Base-by-base conservation (phyloP, 192 early-diverging fungal species). In the Podila verticillata region DNA sequence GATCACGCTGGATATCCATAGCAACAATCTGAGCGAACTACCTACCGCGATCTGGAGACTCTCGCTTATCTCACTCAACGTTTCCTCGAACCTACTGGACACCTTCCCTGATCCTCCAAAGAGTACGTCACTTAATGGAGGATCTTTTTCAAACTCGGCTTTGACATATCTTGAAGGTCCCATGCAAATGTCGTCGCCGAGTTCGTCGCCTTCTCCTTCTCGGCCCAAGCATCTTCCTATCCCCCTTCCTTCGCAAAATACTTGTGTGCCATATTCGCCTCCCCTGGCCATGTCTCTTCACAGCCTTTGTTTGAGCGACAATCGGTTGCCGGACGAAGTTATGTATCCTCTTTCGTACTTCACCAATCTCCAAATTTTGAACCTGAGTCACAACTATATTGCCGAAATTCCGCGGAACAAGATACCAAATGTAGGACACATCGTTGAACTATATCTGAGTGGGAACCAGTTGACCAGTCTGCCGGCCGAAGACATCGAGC, bases 401-500 rank as follows among this genome's bases (percentile, higher is more conserved):
- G 89, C 89, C 65, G 95, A 97, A 63, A 87, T 97, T 61, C 95
- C 94, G 19, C 84, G 92, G 1, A 90, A 91, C 61, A 89, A 93
- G 5, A 86, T 93, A 65, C 91, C 85, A 28, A 91, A 88, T 71
- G 88, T 90, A 73, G 69, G 69, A 1, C 89, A 94, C 63, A 69
- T 96, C 61, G 84, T 79, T 17, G 95, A 95, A 67, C 84, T 97
- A 24, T 93, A 95, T 75, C 70, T 97, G 39, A 91, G 91, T 17
- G 95, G 96, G 4, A 96, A 96, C 74, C 89, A 94, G 51, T 85
- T 97, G 63, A 87, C 92, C 24, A 92, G 91, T 0, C 79, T 97
- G 20, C 96, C 95, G 8, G 94, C 91, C 36, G 96, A 96, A 48
- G 92, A 93, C 66, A 93, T 96, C 61, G 93, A 93, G 44, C 87